phyloP scores from a whole-genome alignment of 2,329 filamentous ascomycete genomes.

The Incumbomyces delicatus region DNA sequence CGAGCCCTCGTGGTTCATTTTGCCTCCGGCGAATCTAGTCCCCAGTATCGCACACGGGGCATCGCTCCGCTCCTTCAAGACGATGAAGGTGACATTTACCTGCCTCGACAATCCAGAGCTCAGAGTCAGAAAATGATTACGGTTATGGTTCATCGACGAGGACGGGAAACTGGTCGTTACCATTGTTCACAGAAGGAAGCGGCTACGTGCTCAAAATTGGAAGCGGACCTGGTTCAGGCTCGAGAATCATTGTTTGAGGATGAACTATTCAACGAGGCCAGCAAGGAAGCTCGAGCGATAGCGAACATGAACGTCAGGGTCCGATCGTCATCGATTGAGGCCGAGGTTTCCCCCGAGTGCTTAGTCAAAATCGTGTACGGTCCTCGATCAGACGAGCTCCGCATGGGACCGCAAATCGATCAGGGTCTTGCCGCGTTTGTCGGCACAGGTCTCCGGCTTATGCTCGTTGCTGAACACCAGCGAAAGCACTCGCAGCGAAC shows the following conservation, averaged over 20 bases:
- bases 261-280: conserved; percentile 84
- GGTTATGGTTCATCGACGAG: conserved; percentile 33
- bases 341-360: conserved; percentile 44
- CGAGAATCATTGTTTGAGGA: conserved; percentile 48
- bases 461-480: conserved; percentile 6
- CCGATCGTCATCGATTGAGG: conserved; percentile 48
- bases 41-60: conserved; percentile 57
- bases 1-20: conserved; percentile 76
- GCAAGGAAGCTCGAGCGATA: conserved; percentile 66
- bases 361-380: conserved; percentile 24
- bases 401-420: background rate
- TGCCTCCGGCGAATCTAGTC: conserved; percentile 67
- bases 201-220: conserved; percentile 28
- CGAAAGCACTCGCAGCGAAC: conserved; percentile 1
- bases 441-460: background rate
- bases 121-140: conserved; percentile 52
- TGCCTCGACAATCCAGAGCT: conserved; percentile 40
- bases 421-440: background rate
- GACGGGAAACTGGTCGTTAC: conserved; percentile 11
- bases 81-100: conserved; percentile 61
- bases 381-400: background rate
- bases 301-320: conserved; percentile 61
- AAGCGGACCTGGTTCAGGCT: conserved; percentile 22
- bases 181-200: conserved; percentile 23
- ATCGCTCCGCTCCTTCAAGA: conserved; percentile 68